A percentile compares a stretch with the other conserved stretches of the same genome.
Evolutionary conservation across 768 basidiomycete species (phyloP).

Genomic region (Trametes maxima): DNA sequence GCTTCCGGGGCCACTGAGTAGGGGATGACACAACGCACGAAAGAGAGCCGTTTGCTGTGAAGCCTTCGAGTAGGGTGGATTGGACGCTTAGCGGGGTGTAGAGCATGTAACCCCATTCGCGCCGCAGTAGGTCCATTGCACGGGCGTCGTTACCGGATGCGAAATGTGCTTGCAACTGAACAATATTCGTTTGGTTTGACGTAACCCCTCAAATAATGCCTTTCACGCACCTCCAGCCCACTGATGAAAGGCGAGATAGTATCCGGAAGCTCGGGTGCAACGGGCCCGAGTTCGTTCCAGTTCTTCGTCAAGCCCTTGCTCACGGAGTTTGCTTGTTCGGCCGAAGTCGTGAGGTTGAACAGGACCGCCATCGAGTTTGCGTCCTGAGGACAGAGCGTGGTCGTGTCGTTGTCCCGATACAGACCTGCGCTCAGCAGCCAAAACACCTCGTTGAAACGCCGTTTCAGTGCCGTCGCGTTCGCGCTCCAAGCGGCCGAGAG

Average conservation of each 20-base stretch:
- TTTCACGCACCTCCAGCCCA: slow-evolving; percentile 52
- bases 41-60: slow-evolving; percentile 58
- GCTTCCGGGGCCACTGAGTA: neutral
- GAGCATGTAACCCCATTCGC: slow-evolving; percentile 65
- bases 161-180: slow-evolving; percentile 60
- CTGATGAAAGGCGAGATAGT: slow-evolving; percentile 63
- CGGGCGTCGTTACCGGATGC: slow-evolving; percentile 51
- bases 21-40: slow-evolving; percentile 35
- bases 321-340: slow-evolving; percentile 42
- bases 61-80: slow-evolving; percentile 60
- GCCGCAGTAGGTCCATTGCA: slow-evolving; percentile 54
- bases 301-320: slow-evolving; percentile 51
- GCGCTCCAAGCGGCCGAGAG: slow-evolving; percentile 42
- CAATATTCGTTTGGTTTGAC: neutral
- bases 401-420: slow-evolving; percentile 58
- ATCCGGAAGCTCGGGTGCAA: slow-evolving; percentile 58
- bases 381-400: slow-evolving; percentile 57
- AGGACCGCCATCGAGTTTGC: slow-evolving; percentile 59
- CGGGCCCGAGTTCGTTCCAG: slow-evolving; percentile 55
- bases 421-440: slow-evolving; percentile 51
- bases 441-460: slow-evolving; percentile 51
- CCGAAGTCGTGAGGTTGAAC: slow-evolving; percentile 49
- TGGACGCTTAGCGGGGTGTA: slow-evolving; percentile 57
- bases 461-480: slow-evolving; percentile 53
- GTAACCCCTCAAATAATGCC: neutral